Base-by-base conservation (phyloP, 1,284 basidiomycete species). In the Ustilago esculenta region DNA sequence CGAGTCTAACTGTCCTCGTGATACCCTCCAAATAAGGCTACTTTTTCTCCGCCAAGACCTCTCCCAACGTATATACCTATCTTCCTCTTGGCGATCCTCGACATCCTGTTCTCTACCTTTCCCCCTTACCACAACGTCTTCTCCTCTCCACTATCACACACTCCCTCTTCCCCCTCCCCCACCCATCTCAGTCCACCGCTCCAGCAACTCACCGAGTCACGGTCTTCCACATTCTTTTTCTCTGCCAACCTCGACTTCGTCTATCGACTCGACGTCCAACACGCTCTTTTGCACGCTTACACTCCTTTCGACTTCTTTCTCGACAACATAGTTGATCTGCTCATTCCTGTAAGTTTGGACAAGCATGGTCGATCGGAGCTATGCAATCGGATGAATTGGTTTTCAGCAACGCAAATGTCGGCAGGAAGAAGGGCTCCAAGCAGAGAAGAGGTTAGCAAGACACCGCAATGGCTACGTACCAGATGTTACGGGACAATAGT, bases 271-370 rank as follows among this genome's bases (percentile, higher is more conserved):
- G 54, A 57, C 45, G 30, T 46, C 40, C 35, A 43, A 47, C 54
- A 64, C 60, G 54, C 54, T 64, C 60, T 40, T 64, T 64, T 64
- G 60, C 60, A 64, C 51, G 53, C 29, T 18, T 29, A 57, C 49
- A 39, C n/a, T 57, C 53, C 33, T 44, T 61, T 47, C 25, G 43
- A 55, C 47, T 41, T 51, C 37, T 20, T 23, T 32, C 24, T 17
- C 29, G 43, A 52, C 49, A 52, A 33, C 39, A 20, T n/a, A 35
- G 11, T 35, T 41, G 36, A 36, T 43, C 20, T 40, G 20, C 37
- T 41, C 12, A 43, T 64, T 34, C 44, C 60, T 48, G 60, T 64
- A 64, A 64, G 60, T 64, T 6, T 12, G 35, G 4, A 40, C 12
- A 32, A 20, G 36, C 27, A 47, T 27, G 3, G 7, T 11, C 9